Conservation (phyloP, 192 early-diverging fungal genomes). For the Geranomyces variabilis region DNA sequence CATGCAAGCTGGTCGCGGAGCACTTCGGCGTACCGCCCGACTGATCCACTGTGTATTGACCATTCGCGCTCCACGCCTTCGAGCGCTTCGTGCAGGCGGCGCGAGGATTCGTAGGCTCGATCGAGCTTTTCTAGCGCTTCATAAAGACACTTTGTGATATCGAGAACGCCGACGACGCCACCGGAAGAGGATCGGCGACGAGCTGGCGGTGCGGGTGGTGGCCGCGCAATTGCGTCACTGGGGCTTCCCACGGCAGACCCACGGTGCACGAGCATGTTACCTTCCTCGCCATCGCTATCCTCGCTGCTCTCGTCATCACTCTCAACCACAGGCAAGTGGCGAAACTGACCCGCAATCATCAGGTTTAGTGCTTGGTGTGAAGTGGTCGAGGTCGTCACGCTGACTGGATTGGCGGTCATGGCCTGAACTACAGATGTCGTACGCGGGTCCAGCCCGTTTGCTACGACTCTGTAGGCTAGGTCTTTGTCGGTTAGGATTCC, state of each 20-base stretch:
- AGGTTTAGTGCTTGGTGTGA: constrained; percentile 51
- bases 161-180: constrained; percentile 52
- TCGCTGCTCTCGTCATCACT: constrained; percentile 42
- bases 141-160: constrained; percentile 58
- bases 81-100: constrained; percentile 65
- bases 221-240: not conserved
- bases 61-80: constrained; percentile 53
- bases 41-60: constrained; percentile 25
- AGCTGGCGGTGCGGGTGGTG: not conserved
- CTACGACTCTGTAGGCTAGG: constrained; percentile 93
- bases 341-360: constrained; percentile 53
- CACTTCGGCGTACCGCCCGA: constrained; percentile 56
- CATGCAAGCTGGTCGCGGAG: constrained; percentile 69
- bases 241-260: not conserved
- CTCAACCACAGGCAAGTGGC: constrained; percentile 56
- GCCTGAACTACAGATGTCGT: constrained; percentile 74
- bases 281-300: constrained; percentile 9
- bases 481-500: constrained; percentile 99
- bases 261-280: not conserved
- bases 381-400: constrained; percentile 66
- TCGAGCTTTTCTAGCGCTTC: constrained; percentile 55
- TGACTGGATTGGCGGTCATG: constrained; percentile 90
- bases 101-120: constrained; percentile 63
- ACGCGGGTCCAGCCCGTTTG: constrained; percentile 57
- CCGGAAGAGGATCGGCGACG: constrained; percentile 1